Percentiles rank a stretch among this genome's conserved stretches.
Evolutionary conservation across 768 basidiomycete genomes (phyloP).

Genomic region (Naganishia vaughanmartiniae): DNA sequence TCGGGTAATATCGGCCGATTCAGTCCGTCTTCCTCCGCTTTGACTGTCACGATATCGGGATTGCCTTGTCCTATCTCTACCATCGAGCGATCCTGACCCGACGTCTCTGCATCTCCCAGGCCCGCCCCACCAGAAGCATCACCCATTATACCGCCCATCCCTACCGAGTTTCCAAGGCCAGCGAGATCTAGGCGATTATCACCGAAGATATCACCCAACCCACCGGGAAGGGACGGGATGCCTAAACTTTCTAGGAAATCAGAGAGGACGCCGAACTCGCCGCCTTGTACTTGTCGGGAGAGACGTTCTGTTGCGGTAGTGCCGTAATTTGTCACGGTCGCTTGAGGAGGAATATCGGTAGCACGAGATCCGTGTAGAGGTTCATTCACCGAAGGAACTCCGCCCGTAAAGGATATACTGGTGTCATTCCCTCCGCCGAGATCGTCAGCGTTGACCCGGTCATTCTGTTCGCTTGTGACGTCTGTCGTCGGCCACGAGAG

Average conservation of each 20-base stretch:
- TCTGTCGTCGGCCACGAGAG: constrained; percentile 1
- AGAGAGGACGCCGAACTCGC: constrained; percentile 32
- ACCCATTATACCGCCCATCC: neutral
- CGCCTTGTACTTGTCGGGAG: constrained; percentile 26
- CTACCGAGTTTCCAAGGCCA: neutral
- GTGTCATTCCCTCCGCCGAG: neutral
- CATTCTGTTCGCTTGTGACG: constrained; percentile 22
- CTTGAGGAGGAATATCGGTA: constrained; percentile 4
- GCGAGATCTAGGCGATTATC: constrained; percentile 9
- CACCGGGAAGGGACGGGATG: constrained; percentile 32
- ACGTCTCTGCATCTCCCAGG: neutral
- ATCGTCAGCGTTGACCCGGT: constrained; percentile 23
- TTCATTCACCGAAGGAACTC: constrained; percentile 11
- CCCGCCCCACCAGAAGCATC: neutral
- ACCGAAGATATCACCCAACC: constrained; percentile 30
- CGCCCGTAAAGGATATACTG: constrained; percentile 3
- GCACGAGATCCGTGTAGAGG: neutral
- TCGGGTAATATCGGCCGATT: constrained; percentile 21
- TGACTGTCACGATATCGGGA: neutral
- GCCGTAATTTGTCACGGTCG: constrained; percentile 15
- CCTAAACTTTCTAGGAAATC: constrained; percentile 32
- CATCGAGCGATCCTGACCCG: neutral
- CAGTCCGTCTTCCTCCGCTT: constrained; percentile 19
- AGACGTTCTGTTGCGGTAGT: constrained; percentile 19
- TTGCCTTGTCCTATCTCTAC: neutral